Percentiles rank a stretch among this genome's conserved stretches.
These are phyloP conservation scores for Haplosporangium gracile DNA, from an alignment of 192 early-diverging fungal genomes.

Conservation along the genomic window DNA sequence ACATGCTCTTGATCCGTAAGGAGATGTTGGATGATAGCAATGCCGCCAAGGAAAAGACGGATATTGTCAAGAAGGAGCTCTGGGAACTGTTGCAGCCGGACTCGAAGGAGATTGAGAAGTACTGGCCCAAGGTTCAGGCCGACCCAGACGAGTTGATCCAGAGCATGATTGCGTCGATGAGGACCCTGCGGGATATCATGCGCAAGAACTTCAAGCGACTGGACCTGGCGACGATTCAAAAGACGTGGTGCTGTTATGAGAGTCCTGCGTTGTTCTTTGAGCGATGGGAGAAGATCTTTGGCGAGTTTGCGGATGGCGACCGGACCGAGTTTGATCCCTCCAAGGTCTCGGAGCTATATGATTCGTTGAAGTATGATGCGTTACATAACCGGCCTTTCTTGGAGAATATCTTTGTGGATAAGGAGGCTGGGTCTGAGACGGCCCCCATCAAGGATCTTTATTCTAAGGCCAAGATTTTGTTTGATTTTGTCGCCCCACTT, in stretches of 20 bases:
- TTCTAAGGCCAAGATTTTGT: conserved; percentile 84
- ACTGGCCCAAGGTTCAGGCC: conserved; percentile 58
- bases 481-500: conserved; percentile 93
- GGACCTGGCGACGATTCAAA: conserved; percentile 74
- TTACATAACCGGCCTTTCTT: conserved; percentile 93
- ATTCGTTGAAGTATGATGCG: conserved; percentile 97
- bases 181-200: conserved; percentile 80
- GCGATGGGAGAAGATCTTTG: conserved; percentile 97
- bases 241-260: conserved; percentile 93
- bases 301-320: conserved; percentile 79
- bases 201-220: conserved; percentile 76
- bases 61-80: conserved; percentile 85
- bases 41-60: conserved; percentile 95
- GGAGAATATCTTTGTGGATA: conserved; percentile 77
- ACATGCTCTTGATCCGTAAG: conserved; percentile 79
- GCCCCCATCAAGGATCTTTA: conserved; percentile 75
- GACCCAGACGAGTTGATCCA: conserved; percentile 67
- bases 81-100: conserved; percentile 57
- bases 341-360: conserved; percentile 93
- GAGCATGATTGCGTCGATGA: conserved; percentile 80
- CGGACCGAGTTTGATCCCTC: conserved; percentile 77
- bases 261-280: conserved; percentile 89
- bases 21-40: conserved; percentile 97
- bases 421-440: conserved; percentile 23
- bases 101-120: conserved; percentile 36